These are phyloP conservation scores for Fusarium sp. DNA, from an alignment of 2,329 filamentous ascomycete genomes.

Conservation along the genomic window DNA sequence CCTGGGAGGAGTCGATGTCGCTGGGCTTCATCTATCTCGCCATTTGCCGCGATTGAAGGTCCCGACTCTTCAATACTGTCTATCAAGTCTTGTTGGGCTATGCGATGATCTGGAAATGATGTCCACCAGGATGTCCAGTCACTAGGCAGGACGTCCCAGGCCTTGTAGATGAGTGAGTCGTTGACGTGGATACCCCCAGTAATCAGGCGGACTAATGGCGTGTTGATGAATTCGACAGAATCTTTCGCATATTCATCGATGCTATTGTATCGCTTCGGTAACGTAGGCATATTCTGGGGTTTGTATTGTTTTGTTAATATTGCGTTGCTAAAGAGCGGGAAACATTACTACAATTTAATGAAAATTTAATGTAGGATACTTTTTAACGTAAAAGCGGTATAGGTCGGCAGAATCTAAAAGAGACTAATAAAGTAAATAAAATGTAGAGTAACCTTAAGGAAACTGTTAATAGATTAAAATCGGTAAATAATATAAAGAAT, in stretches of 20 bases:
- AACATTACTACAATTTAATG: too few relatives aligned
- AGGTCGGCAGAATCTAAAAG: not conserved
- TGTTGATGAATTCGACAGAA: not conserved
- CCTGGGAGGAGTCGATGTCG: not conserved
- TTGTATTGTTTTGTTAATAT: not conserved
- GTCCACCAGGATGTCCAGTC: not conserved
- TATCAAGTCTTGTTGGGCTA: not conserved
- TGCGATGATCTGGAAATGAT: not conserved
- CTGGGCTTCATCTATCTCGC: not conserved
- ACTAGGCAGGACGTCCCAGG: not conserved
- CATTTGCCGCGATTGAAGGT: not conserved
- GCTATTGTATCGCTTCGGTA: not conserved
- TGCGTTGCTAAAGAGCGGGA: too few relatives aligned
- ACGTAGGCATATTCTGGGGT: not conserved
- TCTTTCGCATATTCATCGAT: not conserved
- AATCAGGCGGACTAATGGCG: not conserved
- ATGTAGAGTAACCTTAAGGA: accelerated
- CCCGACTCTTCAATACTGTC: not conserved
- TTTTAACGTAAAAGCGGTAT: not conserved
- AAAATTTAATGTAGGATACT: not conserved
- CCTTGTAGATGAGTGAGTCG: not conserved
- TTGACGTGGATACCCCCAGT: not conserved
- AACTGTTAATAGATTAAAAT: not conserved
- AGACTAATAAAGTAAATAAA: not conserved
- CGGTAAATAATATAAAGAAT: too few relatives aligned